Percentiles rank a stretch among this genome's conserved stretches.
Evolutionary conservation across 768 basidiomycete genomes (phyloP).

Genomic region (Podaxis pistillaris): DNA sequence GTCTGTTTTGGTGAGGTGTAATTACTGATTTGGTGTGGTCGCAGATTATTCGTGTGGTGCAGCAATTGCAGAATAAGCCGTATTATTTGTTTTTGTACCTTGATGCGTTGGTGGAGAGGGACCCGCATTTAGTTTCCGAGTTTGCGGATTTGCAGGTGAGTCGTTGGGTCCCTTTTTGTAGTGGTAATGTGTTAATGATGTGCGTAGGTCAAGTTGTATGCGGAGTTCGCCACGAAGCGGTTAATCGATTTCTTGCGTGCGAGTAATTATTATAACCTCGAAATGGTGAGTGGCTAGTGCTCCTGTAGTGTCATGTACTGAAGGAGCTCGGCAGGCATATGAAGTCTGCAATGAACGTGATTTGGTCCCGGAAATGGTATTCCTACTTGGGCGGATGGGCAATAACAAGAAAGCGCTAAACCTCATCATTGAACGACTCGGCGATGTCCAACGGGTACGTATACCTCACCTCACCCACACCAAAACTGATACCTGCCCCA

Average conservation of each 20-base stretch:
- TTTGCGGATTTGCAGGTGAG: constrained; percentile 86
- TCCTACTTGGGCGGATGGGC: constrained; percentile 95
- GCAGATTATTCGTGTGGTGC: constrained; percentile 84
- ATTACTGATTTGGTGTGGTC: neutral
- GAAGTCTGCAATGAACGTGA: constrained; percentile 81
- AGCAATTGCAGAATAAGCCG: constrained; percentile 74
- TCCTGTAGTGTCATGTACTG: neutral
- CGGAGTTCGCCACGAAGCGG: constrained; percentile 75
- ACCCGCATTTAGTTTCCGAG: constrained; percentile 72
- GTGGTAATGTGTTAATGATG: neutral
- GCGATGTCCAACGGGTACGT: constrained; percentile 71
- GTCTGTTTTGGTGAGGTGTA: neutral
- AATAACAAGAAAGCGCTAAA: constrained; percentile 94
- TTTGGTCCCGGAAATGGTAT: constrained; percentile 95
- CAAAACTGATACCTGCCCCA: no score
- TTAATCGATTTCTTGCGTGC: constrained; percentile 91
- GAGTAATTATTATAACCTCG: constrained; percentile 89
- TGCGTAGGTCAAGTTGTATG: constrained; percentile 80
- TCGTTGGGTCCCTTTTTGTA: neutral
- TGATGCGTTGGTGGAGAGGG: constrained; percentile 85
- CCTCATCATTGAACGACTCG: constrained; percentile 92
- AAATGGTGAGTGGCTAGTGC: constrained; percentile 47
- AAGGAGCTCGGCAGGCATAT: constrained; percentile 60
- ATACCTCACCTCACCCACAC: no score
- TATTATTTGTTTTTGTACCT: constrained; percentile 91